Evolutionary conservation across 164 flowering plant genomes (phyloP).

Genomic region (Annona squamosa): DNA sequence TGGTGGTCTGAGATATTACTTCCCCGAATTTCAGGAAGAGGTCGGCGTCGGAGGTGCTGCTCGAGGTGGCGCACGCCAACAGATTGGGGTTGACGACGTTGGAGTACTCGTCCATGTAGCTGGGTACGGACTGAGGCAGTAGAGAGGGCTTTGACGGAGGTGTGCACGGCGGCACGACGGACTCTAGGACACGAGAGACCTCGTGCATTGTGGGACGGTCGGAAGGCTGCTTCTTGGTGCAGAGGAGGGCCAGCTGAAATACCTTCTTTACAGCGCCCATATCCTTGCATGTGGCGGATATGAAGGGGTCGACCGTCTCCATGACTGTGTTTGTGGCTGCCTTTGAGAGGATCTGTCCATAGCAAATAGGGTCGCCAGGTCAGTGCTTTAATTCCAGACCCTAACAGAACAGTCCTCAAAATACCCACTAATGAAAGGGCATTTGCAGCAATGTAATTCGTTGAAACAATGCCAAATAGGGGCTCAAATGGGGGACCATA

Average conservation of each 20-base stretch:
- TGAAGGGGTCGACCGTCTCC: conserved; percentile 87
- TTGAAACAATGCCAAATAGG: not conserved
- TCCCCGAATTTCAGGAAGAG: conserved; percentile 90
- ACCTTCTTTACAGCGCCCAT: conserved; percentile 78
- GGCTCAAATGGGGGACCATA: not conserved
- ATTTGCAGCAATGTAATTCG: not conserved
- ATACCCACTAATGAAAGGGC: not conserved
- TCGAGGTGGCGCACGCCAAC: conserved; percentile 57
- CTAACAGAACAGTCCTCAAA: not conserved
- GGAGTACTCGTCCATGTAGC: conserved; percentile 69
- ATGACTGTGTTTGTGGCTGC: conserved; percentile 82
- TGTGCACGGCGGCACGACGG: conserved; percentile 31
- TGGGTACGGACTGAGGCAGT: conserved; percentile 21
- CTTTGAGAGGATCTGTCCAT: conserved; percentile 63
- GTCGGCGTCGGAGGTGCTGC: conserved; percentile 83
- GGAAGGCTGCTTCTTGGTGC: conserved; percentile 76
- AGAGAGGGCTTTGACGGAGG: conserved; percentile 17
- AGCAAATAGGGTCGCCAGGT: not conserved
- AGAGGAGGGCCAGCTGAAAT: conserved; percentile 85
- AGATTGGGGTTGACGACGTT: conserved; percentile 66
- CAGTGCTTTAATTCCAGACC: not conserved
- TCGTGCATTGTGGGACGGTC: conserved; percentile 97
- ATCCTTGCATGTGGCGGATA: conserved; percentile 73
- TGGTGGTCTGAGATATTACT: conserved; percentile 83
- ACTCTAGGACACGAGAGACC: conserved; percentile 69